Base-by-base conservation (phyloP, 1,139 yeast genomes). In the Saccharomyces hybrid region DNA sequence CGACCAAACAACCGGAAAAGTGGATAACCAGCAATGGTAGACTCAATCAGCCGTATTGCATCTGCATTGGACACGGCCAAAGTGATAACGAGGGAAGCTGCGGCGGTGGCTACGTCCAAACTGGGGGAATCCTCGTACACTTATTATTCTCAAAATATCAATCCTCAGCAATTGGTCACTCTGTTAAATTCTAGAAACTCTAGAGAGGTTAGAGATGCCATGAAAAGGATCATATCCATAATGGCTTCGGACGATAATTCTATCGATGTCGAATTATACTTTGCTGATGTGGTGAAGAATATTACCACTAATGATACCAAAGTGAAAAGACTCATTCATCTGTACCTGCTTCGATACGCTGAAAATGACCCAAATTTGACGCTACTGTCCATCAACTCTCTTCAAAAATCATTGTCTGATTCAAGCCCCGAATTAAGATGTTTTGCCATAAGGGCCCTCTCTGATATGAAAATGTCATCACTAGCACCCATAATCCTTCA, bases 281-380 rank as follows among this genome's bases (percentile, higher is more conserved):
- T 80, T 67, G 90, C 91, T 70, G 93, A 88, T 64, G 95, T 95
- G 13, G 87, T 93, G 56, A 91, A 91, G 70, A 90, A 90, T 68
- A 83, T 91, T 48, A 87, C 91, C 3, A 84, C 93, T 13, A 67
- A 81, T 11, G 88, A 84, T 61, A 67, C 82, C 34, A 86, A 84
- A 61, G 80, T 89, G 47, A 81, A 88, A 58, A 83, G 85, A 62
- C 76, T 93, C 67, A 97, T 93, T 4, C 83, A 89, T 70, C 77
- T 86, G 0, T 90, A 89, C 63, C 73, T 93, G 52, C 74, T 84
- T 31, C 78, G 88, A 53, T 91, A 83, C 69, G 95, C 97, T 13
- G 96, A 88, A 59, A 74, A 78, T 51, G 93, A 89, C 62, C 97
- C 95, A 4, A 96, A 91, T 69, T 78, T 89, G 16, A 95, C 98